Base-by-base conservation (phyloP, 257 asterid species). In the Datura wrightii region DNA sequence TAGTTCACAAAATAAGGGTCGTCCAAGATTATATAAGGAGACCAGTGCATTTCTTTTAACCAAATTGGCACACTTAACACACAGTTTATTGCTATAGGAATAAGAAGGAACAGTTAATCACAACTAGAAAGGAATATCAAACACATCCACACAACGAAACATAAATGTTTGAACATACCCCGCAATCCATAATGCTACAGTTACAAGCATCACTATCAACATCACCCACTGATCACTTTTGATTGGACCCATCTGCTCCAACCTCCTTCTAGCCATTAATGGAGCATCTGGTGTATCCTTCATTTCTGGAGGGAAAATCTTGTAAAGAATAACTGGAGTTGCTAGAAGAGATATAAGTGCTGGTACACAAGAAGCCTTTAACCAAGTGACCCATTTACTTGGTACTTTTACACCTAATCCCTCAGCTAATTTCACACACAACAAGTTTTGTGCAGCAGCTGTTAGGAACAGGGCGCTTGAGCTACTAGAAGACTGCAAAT, bases 361-460 rank as follows among this genome's bases (percentile, higher is more conserved):
- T 62, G 98, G 98, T 14, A 91, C 5, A 53, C 90, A 46, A 2
- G 98, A 71, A 4, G 79, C 93, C 88, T 92, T 94, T 8, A 94
- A 84, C 98, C 99, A 94, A 82, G 95, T 93, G 3, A 91, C 79
- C 97, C 98, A 96, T 67, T 88, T 87, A 80, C 86, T 92, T 5
- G 95, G 82, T 65, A 94, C 71, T 31, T 90, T 18, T 58, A 95
- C 97, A 0, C 99, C 99, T n/a, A 91, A 82, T 65, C 92, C 87
- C 82, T 93, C 94, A 0, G 99, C 99, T 67, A 95, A 74, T 80
- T 91, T 94, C 65, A 95, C 46, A 46, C 98, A 94, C 86, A 95
- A 37, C 89, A 94, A 41, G 87, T 93, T 95, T 54, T 95, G 98
- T 63, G 99, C 98, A 62, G 98, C 98, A 48, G 93, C 99, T n/a